Base-by-base conservation (phyloP, 257 asterid genomes). In the Leonotis leonurus region DNA sequence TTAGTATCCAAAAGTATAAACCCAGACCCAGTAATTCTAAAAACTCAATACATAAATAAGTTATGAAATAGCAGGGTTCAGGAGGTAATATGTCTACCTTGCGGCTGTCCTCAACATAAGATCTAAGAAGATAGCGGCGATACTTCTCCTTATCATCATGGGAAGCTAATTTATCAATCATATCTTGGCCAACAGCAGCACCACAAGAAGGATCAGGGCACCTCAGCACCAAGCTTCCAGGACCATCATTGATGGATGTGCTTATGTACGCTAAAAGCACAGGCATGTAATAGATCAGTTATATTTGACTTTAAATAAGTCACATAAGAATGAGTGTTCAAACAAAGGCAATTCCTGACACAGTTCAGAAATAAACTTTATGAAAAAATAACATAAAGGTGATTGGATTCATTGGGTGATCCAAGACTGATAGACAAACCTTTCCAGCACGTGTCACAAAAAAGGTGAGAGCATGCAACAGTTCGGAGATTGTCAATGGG, bases 91-190 rank as follows among this genome's bases (percentile, higher is more conserved):
- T 56, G 63, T n/a, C 65, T 70, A 91, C 97, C 97, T 83, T 89
- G 40, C 96, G 90, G 75, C 87, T 89, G 79, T 92, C 95, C 79
- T 92, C 97, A 37, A 92, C 87, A 67, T 78, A 92, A 39, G 97
- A 92, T 78, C 99, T 85, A 54, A 81, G 85, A 68, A 92, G 90
- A 78, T 92, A 92, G 40, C 90, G 96, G 52, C 56, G 70, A 68
- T 86, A 92, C 75, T 86, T 92, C 71, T 81, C 70, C 82, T 85
- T 86, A 73, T 89, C 90, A 72, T 67, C 91, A 24, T 60, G 55
- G 41, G 85, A 67, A 5, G 85, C 81, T 75, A 92, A 70, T 60
- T 35, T 36, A 57, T 73, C 73, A 57, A 92, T 70, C 95, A 85
- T 89, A 62, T 92, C 94, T 77, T 80, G 96, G 61, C 96, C 95